Percentiles rank a stretch among this genome's conserved stretches.
Evolutionary conservation across 1,139 yeast genomes (phyloP).

Genomic region (Blastobotrys niveus): DNA sequence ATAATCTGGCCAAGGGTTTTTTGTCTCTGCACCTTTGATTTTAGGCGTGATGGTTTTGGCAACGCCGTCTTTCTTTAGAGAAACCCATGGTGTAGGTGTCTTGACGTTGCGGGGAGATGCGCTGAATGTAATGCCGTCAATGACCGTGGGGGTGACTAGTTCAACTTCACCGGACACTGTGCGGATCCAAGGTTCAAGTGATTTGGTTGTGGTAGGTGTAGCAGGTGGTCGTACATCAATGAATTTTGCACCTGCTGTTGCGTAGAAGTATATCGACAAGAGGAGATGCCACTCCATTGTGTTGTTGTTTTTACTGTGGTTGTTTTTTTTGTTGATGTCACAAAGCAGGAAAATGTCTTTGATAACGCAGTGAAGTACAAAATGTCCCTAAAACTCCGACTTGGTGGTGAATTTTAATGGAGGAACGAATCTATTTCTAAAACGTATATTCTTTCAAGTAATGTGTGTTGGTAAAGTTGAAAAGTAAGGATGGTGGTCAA

Average conservation of each 20-base stretch:
- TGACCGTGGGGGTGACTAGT: slow-evolving; percentile 72
- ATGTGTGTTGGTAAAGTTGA: no score
- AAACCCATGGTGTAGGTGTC: slow-evolving; percentile 73
- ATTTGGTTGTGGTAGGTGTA: slow-evolving; percentile 27
- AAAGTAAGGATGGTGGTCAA: no score
- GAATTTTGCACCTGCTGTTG: slow-evolving; percentile 10
- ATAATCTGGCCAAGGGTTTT: slow-evolving; percentile 64
- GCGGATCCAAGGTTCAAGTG: slow-evolving; percentile 66
- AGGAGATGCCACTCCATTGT: no score
- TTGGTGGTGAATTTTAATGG: no score
- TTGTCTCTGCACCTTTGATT: slow-evolving; percentile 61
- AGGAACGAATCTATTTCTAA: no score
- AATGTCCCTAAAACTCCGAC: no score
- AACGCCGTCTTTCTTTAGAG: slow-evolving; percentile 68
- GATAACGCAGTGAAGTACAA: no score
- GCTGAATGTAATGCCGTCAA: slow-evolving; percentile 74
- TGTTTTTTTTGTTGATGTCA: no score
- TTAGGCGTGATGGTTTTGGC: slow-evolving; percentile 76
- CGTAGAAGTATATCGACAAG: no score
- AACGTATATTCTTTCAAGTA: no score
- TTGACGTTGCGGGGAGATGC: slow-evolving; percentile 60
- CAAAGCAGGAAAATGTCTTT: no score
- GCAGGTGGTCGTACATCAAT: slow-evolving; percentile 20
- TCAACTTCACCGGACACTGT: slow-evolving; percentile 58
- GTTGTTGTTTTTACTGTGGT: no score